These are phyloP conservation scores for Suhomyces bolitotheri DNA, from an alignment of 1,139 yeast genomes.

Conservation along the genomic window DNA sequence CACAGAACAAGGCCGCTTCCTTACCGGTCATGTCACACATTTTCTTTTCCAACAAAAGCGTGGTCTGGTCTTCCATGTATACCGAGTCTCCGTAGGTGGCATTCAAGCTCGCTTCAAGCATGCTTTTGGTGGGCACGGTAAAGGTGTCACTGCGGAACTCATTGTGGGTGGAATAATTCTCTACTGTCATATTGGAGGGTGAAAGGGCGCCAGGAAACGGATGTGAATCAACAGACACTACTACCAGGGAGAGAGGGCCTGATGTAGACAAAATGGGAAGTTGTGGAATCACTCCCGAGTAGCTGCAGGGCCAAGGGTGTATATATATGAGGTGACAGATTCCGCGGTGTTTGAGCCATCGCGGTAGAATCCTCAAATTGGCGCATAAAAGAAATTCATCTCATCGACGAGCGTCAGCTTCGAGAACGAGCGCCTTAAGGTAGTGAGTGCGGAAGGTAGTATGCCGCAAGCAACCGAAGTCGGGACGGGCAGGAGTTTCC, in stretches of 20 bases:
- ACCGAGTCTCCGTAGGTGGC: conserved; percentile 42
- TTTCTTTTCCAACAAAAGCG: conserved; percentile 35
- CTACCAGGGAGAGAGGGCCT: no score
- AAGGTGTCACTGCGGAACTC: conserved; percentile 87
- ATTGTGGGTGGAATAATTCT: conserved; percentile 40
- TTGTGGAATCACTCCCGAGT: no score
- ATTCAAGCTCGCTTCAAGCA: conserved; percentile 53
- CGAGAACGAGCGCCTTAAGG: conserved; percentile 1
- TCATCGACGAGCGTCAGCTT: conserved; percentile 2
- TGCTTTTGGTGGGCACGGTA: conserved; percentile 82
- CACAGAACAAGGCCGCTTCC: conserved; percentile 45
- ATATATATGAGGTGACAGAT: no score
- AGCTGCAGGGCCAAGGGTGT: neutral
- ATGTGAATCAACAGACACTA: no score
- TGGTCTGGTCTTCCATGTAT: conserved; percentile 43
- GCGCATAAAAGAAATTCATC: conserved; percentile 6
- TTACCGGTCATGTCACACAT: conserved; percentile 43
- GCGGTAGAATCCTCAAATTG: neutral
- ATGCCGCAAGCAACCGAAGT: neutral
- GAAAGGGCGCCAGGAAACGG: neutral
- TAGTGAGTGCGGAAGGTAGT: neutral
- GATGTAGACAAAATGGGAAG: no score
- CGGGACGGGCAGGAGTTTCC: no score
- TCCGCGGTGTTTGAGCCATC: no score
- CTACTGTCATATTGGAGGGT: conserved; percentile 25